Percentiles rank a stretch among this genome's conserved stretches.
Conservation (phyloP, 2,329 filamentous ascomycete species). For the Aspergillus calidoustus region DNA sequence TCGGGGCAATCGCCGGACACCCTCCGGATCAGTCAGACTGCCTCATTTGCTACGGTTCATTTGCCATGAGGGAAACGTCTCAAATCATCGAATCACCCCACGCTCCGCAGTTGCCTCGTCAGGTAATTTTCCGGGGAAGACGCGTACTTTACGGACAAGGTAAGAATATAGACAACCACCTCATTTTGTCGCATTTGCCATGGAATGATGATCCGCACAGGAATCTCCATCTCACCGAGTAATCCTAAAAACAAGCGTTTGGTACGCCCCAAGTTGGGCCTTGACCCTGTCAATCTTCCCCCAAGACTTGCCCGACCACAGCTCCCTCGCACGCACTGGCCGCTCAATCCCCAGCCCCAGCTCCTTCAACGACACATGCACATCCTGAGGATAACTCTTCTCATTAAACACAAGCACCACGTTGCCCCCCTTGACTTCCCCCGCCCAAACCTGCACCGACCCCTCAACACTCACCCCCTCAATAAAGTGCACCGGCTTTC, state of each 20-base stretch:
- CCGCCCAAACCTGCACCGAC: constrained; percentile 7
- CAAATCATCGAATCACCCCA: neutral
- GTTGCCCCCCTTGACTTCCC: neutral
- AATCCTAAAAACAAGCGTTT: constrained; percentile 8
- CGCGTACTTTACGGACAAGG: neutral
- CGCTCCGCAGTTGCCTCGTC: neutral
- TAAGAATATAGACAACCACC: neutral
- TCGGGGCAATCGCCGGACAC: neutral
- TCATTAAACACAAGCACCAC: constrained; percentile 11
- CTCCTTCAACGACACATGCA: neutral
- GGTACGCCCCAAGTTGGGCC: constrained; percentile 5
- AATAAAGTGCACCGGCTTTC: neutral
- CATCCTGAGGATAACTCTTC: constrained; percentile 6
- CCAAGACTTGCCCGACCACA: neutral
- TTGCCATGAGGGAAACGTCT: neutral
- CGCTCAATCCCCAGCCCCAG: neutral
- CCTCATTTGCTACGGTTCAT: neutral
- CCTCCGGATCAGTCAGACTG: neutral
- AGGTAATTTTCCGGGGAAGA: neutral
- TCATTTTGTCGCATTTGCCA: too few relatives aligned
- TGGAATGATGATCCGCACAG: too few relatives aligned
- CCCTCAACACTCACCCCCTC: neutral
- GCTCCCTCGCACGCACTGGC: neutral
- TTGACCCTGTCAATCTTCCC: neutral
- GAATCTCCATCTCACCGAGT: neutral